Base-by-base conservation (phyloP, 1,139 yeast genomes). In the Scheffersomyces illinoinensis region DNA sequence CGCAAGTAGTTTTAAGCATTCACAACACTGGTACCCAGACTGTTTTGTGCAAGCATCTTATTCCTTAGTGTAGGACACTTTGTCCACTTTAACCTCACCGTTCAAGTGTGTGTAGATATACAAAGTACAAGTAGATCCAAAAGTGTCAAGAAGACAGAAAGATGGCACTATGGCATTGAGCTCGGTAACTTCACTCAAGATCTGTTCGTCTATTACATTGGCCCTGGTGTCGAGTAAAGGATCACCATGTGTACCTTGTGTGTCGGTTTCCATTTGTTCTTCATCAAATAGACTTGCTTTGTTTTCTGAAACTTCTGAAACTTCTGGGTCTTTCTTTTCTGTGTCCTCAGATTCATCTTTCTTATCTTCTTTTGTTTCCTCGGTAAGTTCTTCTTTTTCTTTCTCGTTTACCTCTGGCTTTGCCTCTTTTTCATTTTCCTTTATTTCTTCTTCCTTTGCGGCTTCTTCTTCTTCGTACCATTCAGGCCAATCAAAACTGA, bases 1-100 rank as follows among this genome's bases (percentile, higher is more conserved):
- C 21, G 21, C 4, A 21, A 21, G 4, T 21, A 21, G 21, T 33
- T 12, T 8, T 33, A 33, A 8, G 17, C 43, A 33, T 33, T 26
- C 5, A 26, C 33, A 33, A 33, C 43, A 33, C 14, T 33, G 12
- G 14, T 33, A 14, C 17, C 7, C 43, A 8, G 43, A 33, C 2
- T 12, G 7, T 8, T 5, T 24, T 10, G 17, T 33, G 17, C 43
- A 33, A 33, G 14, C 17, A 33, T 33, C 43, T 33, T 33, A 80
- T 58, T 86, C 88, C 73, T 91, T 92, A 63, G 88, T 83, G 72
- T 90, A 92, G 56, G 89, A 87, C 58, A 93, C 90, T 75, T 93
- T 93, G 72, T 93, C 98, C 43, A 95, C 98, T 74, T 91, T 91
- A 55, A 95, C 95, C 62, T 92, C 97, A 2, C 89, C 93, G 62